Evolutionary conservation across 2,329 filamentous ascomycete species (phyloP).

Genomic region (Cylindrodendrum hubeiense): DNA sequence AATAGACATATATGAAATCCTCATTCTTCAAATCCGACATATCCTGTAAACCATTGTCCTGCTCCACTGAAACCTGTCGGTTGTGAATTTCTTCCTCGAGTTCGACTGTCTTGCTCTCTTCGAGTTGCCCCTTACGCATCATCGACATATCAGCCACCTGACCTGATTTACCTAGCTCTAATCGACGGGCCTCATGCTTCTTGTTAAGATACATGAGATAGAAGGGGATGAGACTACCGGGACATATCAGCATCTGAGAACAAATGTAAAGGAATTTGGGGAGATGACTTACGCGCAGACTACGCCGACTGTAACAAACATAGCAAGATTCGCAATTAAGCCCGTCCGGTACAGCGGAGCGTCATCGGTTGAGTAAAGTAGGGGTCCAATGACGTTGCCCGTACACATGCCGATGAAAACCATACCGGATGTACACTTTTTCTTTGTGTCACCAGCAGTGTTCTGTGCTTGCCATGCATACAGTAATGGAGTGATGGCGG

Average conservation of each 20-base stretch:
- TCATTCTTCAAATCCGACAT: slow-evolving; percentile 22
- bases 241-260: background rate
- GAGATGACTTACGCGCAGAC: slow-evolving; percentile 44
- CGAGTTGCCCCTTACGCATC: slow-evolving; percentile 21
- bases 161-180: slow-evolving; percentile 67
- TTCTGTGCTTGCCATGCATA: slow-evolving; percentile 67
- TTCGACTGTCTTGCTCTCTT: slow-evolving; percentile 28
- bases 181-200: slow-evolving; percentile 63
- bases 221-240: slow-evolving; percentile 43
- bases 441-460: slow-evolving; percentile 72
- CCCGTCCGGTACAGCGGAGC: slow-evolving; percentile 57
- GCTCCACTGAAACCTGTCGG: background rate
- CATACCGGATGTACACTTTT: slow-evolving; percentile 69
- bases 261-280: background rate
- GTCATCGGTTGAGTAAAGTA: slow-evolving; percentile 61
- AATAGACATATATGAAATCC: slow-evolving; percentile 17
- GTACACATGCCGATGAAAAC: slow-evolving; percentile 68
- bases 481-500: slow-evolving; percentile 52
- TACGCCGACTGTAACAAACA: slow-evolving; percentile 68
- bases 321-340: slow-evolving; percentile 65
- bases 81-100: slow-evolving; percentile 9
- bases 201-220: slow-evolving; percentile 66
- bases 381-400: slow-evolving; percentile 71
- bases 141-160: slow-evolving; percentile 68
- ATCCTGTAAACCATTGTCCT: slow-evolving; percentile 15